Base-by-base conservation (phyloP, 2,329 filamentous ascomycete species). In the Coniella lustricola region DNA sequence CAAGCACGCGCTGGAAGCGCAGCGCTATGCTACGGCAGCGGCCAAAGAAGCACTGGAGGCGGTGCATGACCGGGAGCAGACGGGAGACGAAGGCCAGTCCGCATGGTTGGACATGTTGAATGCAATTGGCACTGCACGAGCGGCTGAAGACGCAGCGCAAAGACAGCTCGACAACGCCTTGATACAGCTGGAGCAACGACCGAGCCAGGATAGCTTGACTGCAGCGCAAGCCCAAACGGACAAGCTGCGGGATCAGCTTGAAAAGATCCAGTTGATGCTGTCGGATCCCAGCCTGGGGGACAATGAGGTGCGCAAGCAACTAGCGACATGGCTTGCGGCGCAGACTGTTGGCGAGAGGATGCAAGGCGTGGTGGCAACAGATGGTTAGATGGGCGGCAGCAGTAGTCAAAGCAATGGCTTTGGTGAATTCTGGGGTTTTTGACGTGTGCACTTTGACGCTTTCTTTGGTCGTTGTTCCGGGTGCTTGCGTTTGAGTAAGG, bases 1-100 rank as follows among this genome's bases (percentile, higher is more conserved):
- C 18, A 32, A 17, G 38, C 41, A 48, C 7, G 46, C 54, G 49
- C 33, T 50, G 7, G 36, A 54, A 40, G 33, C 34, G 46, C 38
- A 55, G 29, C 31, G 34, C 2, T 13, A 14, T 10, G 31, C 38
- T 33, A 17, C 48, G 20, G 46, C 54, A 20, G 39, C 37, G 31
- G 36, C 43, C 17, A 31, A 22, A 32, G 38, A 29, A 4, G 34
- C 38, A 16, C 48, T 50, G 39, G 10, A 31, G 22, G 34, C 18
- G 13, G 32, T 42, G 3, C 31, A 37, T 12, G 46, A 25, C 7
- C 31, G 22, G 18, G 17, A 35, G 44, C 31, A 37, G 7, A 31
- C 17, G 14, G n/a, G 18, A 3, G 38, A 13, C 10, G 14, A 42
- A 4, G 29, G 35, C n/a, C 13, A 12, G 16, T 35, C 31, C 17